Percentiles rank a stretch among this genome's conserved stretches.
phyloP scores from a whole-genome alignment of 106 monocot species.

The Dendrobium huoshanense region DNA sequence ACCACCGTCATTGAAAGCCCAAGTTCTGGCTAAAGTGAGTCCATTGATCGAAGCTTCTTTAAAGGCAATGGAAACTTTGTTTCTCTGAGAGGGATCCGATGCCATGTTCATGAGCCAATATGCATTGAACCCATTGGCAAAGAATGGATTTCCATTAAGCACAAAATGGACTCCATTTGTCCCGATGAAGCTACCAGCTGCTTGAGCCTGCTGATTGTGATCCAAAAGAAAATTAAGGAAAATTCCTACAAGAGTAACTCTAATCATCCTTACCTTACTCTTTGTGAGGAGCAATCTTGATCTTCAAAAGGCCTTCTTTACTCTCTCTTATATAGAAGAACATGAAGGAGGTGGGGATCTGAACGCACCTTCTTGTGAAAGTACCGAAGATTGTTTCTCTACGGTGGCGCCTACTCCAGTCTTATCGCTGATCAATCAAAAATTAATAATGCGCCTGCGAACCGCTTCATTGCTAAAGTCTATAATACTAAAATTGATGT shows the following conservation, averaged over 20 bases:
- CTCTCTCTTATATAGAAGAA: too few relatives aligned
- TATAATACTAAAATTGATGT: too few relatives aligned
- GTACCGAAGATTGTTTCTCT: too few relatives aligned
- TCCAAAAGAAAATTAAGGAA: not conserved
- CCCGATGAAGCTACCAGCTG: slow-evolving; percentile 30
- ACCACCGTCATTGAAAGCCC: slow-evolving; percentile 83
- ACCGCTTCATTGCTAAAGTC: too few relatives aligned
- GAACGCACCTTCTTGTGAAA: too few relatives aligned
- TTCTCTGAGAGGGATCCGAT: slow-evolving; percentile 54
- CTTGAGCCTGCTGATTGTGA: slow-evolving; percentile 5
- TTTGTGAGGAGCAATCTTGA: not conserved
- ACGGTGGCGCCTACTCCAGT: too few relatives aligned
- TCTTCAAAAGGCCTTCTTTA: not conserved
- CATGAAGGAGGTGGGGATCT: too few relatives aligned
- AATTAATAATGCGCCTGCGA: too few relatives aligned
- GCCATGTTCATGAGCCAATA: slow-evolving; percentile 74
- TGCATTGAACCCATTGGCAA: slow-evolving; percentile 79
- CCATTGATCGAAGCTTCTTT: slow-evolving; percentile 35
- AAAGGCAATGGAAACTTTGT: slow-evolving; percentile 48
- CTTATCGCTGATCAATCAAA: too few relatives aligned
- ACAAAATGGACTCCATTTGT: slow-evolving; percentile 44
- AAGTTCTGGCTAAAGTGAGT: slow-evolving; percentile 64
- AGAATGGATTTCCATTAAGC: slow-evolving; percentile 50
- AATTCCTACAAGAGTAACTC: too few relatives aligned
- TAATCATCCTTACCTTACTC: too few relatives aligned